Conservation (phyloP, 2,329 filamentous ascomycete species). For the Chaetomium olivaceum region DNA sequence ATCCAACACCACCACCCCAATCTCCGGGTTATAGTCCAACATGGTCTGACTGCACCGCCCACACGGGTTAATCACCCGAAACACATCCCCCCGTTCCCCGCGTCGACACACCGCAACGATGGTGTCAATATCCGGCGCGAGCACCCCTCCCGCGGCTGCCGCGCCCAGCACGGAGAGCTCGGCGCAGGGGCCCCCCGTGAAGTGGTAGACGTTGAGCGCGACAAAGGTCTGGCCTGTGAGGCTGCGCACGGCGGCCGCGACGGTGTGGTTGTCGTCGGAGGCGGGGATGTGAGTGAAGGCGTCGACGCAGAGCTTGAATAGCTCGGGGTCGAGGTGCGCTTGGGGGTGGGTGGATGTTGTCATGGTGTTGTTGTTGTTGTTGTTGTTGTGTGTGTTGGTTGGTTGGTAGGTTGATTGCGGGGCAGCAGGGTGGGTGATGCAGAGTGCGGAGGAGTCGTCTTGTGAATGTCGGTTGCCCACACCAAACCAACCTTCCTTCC, state of each 20-base stretch:
- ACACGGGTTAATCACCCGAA: constrained; percentile 20
- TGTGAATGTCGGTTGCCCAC: too few relatives aligned
- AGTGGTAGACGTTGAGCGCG: constrained; percentile 22
- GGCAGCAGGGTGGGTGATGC: too few relatives aligned
- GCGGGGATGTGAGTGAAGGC: neutral
- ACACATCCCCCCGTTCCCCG: neutral
- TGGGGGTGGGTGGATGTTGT: neutral
- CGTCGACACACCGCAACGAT: constrained; percentile 16
- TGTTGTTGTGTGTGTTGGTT: too few relatives aligned
- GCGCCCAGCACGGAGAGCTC: constrained; percentile 18
- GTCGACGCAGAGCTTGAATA: constrained; percentile 6
- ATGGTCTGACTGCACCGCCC: constrained; percentile 20
- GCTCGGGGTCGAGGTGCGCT: constrained; percentile 3
- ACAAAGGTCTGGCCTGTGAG: constrained; percentile 11
- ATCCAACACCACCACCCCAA: constrained; percentile 14
- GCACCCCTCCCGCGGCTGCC: constrained; percentile 16
- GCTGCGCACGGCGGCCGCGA: constrained; percentile 15
- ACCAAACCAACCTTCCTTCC: too few relatives aligned
- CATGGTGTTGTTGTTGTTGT: neutral
- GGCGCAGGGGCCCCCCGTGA: constrained; percentile 20
- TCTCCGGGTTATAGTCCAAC: constrained; percentile 20
- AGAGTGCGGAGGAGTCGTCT: too few relatives aligned
- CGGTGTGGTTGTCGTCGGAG: constrained; percentile 20
- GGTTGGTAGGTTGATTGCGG: too few relatives aligned
- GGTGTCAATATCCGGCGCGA: constrained; percentile 13